Percentiles rank a stretch among this genome's conserved stretches.
phyloP scores from a whole-genome alignment of 176 grass and related monocot genomes.

The maize (Zea mays) region Zm-B73-REFERENCE-NAM-5.0 NC_050098.1:1690001-1690500 shows the following conservation, averaged over 20 bases:
- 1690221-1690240: slow-evolving; percentile 8
- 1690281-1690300: background rate
- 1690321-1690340: background rate
- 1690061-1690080: slow-evolving; percentile 22
- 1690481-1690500: background rate
- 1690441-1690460: too few species aligned
- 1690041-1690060: slow-evolving; percentile 33
- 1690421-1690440: background rate
- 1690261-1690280: background rate
- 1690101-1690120: slow-evolving; percentile 31
- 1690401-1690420: slow-evolving; percentile 4
- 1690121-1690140: slow-evolving; percentile 40
- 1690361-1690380: slow-evolving; percentile 1
- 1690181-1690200: slow-evolving; percentile 6
- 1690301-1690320: background rate
- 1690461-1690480: background rate
- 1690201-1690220: background rate
- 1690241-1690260: background rate
- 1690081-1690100: slow-evolving; percentile 27
- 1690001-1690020: slow-evolving; percentile 36
- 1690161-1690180: slow-evolving; percentile 26
- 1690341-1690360: background rate
- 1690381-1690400: background rate
- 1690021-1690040: slow-evolving; percentile 3
- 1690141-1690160: slow-evolving; percentile 36